These are phyloP conservation scores for Penicillium frequentans DNA, from an alignment of 2,329 filamentous ascomycete species.

Conservation along the genomic window DNA sequence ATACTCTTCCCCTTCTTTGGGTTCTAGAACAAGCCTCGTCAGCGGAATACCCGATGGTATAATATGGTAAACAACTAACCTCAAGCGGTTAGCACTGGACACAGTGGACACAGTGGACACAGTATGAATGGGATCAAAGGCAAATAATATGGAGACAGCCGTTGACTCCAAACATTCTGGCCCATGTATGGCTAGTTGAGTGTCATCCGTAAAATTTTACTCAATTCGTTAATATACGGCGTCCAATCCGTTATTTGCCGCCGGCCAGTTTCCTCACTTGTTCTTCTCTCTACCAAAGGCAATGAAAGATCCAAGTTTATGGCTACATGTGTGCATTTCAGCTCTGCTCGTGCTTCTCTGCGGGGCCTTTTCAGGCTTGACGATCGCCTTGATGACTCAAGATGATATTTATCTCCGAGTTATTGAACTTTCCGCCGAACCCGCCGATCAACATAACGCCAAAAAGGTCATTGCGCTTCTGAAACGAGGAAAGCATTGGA, in stretches of 20 bases:
- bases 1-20: not conserved
- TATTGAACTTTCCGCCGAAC: slow-evolving; percentile 78
- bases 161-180: not conserved
- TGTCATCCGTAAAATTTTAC: not conserved
- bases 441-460: slow-evolving; percentile 79
- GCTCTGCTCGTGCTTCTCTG: slow-evolving; percentile 80
- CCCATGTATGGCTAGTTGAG: not conserved
- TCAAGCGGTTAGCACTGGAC: slow-evolving; percentile 1
- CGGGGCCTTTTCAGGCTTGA: slow-evolving; percentile 89
- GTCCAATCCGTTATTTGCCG: not conserved
- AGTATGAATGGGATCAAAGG: not conserved
- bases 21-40: not conserved
- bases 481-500: slow-evolving; percentile 92
- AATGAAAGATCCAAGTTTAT: slow-evolving; percentile 59
- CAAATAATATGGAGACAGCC: not conserved
- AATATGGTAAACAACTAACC: not conserved
- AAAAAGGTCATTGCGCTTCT: slow-evolving; percentile 74
- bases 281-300: slow-evolving; percentile 42
- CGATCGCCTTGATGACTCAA: slow-evolving; percentile 64
- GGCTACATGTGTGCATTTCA: slow-evolving; percentile 77
- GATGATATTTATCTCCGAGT: slow-evolving; percentile 98
- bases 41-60: not conserved
- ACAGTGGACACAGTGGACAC: not conserved
- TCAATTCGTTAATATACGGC: not conserved
- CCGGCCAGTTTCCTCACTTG: not conserved